A percentile compares a stretch with the other conserved stretches of the same genome.
These are phyloP conservation scores for Solanum medicagineum DNA, from an alignment of 257 asterid genomes.

Conservation along the genomic window DNA sequence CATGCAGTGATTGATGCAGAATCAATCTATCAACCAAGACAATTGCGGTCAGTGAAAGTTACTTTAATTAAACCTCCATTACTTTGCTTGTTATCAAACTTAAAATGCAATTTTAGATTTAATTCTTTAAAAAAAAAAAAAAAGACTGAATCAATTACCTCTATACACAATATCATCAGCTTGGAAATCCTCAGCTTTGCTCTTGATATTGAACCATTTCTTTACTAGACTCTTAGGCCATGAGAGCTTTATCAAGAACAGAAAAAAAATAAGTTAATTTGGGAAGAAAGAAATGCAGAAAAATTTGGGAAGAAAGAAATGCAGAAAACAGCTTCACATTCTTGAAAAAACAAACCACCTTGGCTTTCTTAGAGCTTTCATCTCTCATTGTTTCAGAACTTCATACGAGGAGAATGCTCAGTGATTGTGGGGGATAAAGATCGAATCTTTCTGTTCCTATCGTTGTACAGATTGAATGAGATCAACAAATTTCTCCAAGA, in stretches of 20 bases:
- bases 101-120: neutral
- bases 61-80: neutral
- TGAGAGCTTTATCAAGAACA: constrained; percentile 41
- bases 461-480: neutral
- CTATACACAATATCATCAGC: constrained; percentile 65
- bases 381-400: constrained; percentile 81
- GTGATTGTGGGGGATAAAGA: constrained; percentile 5
- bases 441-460: constrained; percentile 12
- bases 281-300: constrained; percentile 17
- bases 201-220: constrained; percentile 90
- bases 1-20: constrained; percentile 10
- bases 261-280: constrained; percentile 21
- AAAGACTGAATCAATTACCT: constrained; percentile 24
- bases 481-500: neutral
- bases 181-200: constrained; percentile 79
- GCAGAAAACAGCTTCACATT: constrained; percentile 7
- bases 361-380: constrained; percentile 69
- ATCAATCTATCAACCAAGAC: neutral
- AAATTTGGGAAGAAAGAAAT: constrained; percentile 16
- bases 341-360: constrained; percentile 63
- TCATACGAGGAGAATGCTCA: constrained; percentile 19
- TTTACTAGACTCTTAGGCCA: constrained; percentile 88
- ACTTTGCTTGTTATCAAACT: neutral
- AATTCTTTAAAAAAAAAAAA: neutral
- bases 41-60: neutral